Base-by-base conservation (phyloP, 75 land plant species). In the Pinus taeda region DNA sequence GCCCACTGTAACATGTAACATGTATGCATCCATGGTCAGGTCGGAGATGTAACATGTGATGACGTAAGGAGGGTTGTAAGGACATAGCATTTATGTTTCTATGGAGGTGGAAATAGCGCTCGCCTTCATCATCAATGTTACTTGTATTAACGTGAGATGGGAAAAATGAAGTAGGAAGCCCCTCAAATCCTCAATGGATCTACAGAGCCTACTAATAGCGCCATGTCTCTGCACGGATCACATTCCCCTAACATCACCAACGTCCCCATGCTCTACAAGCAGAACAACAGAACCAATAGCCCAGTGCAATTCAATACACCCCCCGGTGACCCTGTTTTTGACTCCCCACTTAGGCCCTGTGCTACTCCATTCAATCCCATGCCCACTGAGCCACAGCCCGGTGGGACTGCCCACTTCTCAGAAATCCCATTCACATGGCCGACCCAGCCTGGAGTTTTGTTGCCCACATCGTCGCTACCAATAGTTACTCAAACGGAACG, bases 241-340 rank as follows among this genome's bases (percentile, higher is more conserved):
- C 71, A 69, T 9, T 8, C 71, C 71, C 71, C 49, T 8, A 22
- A 36, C 71, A 18, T 20, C 71, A 36, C 18, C 42, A 39, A 13
- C 8, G 21, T 55, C 0, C 13, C 56, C 57, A 71, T 71, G 57
- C 56, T 71, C 14, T 49, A 49, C 13, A 71, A 71, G 55, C 73
- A 45, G 73, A 45, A 22, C 57, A 65, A 18, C 69, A 65, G 69
- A 30, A 37, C 37, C 18, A 71, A 71, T 70, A 82, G 83, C 0
- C 77, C 85, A 59, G 78, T 87, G 15, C 91, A 82, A 36, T 81
- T 92, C 78, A 89, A 89, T 67, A 84, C 86, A 57, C 93, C 95
- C 56, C 94, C 98, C 62, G 94, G 94, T 1, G 91, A 96, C n/a
- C 97, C 98, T 7, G 76, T 87, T 3, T 93, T 93, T 56, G 78